Evolutionary conservation across 495 filamentous ascomycete genomes (phyloP).

Genomic region (Xylaria grammica): DNA sequence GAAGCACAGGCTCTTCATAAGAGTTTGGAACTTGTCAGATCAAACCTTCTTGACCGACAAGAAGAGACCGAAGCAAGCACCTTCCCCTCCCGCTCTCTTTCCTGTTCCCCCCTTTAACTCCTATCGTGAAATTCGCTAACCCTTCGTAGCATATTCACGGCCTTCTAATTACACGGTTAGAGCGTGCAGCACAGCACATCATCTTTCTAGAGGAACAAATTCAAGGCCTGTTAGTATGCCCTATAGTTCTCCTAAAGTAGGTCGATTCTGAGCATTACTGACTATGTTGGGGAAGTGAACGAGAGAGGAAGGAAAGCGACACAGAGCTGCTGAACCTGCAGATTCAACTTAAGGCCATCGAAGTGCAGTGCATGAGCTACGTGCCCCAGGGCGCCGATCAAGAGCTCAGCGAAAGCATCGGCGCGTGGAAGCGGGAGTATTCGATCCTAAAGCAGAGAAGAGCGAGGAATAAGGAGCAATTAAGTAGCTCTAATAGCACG

Average conservation of each 20-base stretch:
- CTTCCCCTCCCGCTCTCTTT: neutral
- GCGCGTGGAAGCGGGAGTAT: conserved; percentile 54
- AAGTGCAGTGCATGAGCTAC: conserved; percentile 52
- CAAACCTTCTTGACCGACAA: conserved; percentile 47
- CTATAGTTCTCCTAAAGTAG: neutral
- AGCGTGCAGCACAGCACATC: conserved; percentile 58
- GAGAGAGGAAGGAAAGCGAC: conserved; percentile 42
- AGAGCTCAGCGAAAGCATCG: conserved; percentile 50
- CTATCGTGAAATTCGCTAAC: conserved; percentile 14
- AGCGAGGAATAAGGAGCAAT: conserved; percentile 28
- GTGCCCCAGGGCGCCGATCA: conserved; percentile 46
- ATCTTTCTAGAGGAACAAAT: conserved; percentile 55
- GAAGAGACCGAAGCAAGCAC: conserved; percentile 57
- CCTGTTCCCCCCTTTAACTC: neutral
- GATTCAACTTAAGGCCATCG: conserved; percentile 58
- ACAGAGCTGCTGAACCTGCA: conserved; percentile 57
- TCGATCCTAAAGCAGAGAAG: conserved; percentile 35
- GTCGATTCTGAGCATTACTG: neutral
- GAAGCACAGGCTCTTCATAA: conserved; percentile 48
- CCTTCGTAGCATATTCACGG: conserved; percentile 56
- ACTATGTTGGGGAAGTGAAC: conserved; percentile 39
- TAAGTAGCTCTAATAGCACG: neutral
- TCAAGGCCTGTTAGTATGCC: conserved; percentile 49
- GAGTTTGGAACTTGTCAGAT: conserved; percentile 43
- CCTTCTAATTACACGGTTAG: conserved; percentile 54